phyloP scores from a whole-genome alignment of 164 flowering plant genomes.

The Pachysandra terminalis region DNA sequence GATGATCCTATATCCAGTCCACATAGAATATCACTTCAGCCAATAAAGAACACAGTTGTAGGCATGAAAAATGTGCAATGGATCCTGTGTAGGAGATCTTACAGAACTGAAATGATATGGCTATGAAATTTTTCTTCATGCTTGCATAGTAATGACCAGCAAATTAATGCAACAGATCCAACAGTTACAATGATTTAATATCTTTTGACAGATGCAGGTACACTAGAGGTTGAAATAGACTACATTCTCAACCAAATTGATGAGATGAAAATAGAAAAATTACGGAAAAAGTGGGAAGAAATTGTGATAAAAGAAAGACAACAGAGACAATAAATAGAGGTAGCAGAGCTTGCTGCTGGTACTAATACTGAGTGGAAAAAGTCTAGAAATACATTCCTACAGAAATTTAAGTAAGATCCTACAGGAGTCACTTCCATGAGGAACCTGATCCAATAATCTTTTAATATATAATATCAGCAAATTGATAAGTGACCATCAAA shows the following conservation, averaged over 20 bases:
- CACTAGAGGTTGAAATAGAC: background rate
- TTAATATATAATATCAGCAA: background rate
- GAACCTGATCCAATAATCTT: background rate
- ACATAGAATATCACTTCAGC: background rate
- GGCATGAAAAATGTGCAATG: background rate
- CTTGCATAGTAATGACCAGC: background rate
- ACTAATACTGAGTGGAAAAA: background rate
- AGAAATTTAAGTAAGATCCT: too few species aligned
- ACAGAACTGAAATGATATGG: too few species aligned
- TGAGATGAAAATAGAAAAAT: background rate
- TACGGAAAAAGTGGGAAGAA: background rate
- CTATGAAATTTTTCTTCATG: too few species aligned
- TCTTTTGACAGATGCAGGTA: background rate
- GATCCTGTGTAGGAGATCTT: background rate
- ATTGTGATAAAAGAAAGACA: too few species aligned
- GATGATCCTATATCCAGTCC: background rate
- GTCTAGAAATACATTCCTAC: background rate
- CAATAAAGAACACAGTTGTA: background rate
- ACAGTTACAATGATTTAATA: too few species aligned
- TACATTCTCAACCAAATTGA: background rate
- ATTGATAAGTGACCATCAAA: background rate
- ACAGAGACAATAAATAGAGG: too few species aligned
- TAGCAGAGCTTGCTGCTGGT: background rate
- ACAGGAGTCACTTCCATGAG: background rate
- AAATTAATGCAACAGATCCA: background rate